Evolutionary conservation across 2,329 filamentous ascomycete genomes (phyloP).

Genomic region (Fusarium xylarioides): DNA sequence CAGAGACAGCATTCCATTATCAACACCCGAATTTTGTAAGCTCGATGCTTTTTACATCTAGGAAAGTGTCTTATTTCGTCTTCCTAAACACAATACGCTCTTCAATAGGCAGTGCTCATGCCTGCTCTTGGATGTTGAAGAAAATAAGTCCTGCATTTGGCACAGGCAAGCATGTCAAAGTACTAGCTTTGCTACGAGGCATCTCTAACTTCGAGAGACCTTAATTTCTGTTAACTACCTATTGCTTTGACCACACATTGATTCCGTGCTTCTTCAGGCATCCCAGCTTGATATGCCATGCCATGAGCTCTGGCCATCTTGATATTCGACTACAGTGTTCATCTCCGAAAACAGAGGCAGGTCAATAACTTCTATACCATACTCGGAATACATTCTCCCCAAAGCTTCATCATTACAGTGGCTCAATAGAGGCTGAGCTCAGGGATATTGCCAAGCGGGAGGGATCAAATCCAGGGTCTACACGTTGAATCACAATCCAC

Average conservation of each 20-base stretch:
- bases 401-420: not conserved
- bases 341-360: not conserved
- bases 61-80: not conserved
- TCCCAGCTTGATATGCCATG: not conserved
- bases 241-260: not conserved
- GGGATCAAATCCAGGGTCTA: conserved; percentile 18
- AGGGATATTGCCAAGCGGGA: not conserved
- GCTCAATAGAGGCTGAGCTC: conserved; percentile 8
- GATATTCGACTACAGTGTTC: not conserved
- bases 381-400: too few species aligned
- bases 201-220: not conserved
- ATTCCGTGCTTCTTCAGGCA: not conserved
- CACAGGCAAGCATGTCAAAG: not conserved
- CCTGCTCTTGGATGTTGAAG: not conserved
- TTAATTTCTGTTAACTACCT: not conserved
- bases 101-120: not conserved
- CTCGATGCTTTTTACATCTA: not conserved
- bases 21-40: not conserved
- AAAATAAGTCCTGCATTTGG: not conserved
- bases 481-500: conserved; percentile 22
- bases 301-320: not conserved
- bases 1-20: not conserved
- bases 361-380: not conserved
- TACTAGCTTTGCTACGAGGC: not conserved
- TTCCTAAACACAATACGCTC: not conserved